Base-by-base conservation (phyloP, 2,329 filamentous ascomycete genomes). In the Canariomyces notabilis region DNA sequence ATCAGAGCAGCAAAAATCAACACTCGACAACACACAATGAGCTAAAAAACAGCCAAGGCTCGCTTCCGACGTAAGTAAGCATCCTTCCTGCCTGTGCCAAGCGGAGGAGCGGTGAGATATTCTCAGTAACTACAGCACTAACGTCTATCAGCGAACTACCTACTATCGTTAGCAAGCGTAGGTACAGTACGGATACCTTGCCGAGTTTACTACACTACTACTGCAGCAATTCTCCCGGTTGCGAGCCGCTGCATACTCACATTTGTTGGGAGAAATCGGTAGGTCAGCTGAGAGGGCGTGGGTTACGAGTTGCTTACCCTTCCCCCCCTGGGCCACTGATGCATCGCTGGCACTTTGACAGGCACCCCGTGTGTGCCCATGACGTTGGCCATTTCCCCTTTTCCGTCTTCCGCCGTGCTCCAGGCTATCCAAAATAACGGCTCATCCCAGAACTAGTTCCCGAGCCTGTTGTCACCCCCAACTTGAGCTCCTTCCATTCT, bases 41-140 rank as follows among this genome's bases (percentile, higher is more conserved):
- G 26, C 4, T 12, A 29, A 12, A 8, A 11, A 8, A 12, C 26
- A 29, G 4, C 26, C 8, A 29, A 29, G 8, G 6, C 16, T 18
- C 34, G n/a, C 33, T 14, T 18, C 15, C 16, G 19, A 20, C 14
- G 21, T 26, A n/a, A n/a, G n/a, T n/a, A n/a, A 6, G 36, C 9
- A 7, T 18, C 20, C 11, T 11, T 15, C 2, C 14, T 15, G 26
- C 29, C 37, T 37, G 44, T 44, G 45, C 50, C 47, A 49, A 53
- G 44, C 39, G 31, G 51, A 55, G 48, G 50, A 52, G 55, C 52
- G 55, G 52, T 57, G 55, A 57, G 50, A 48, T 53, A 46, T 51
- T 57, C 53, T 54, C 45, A 40, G n/a, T n/a, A n/a, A n/a, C n/a
- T n/a, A n/a, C n/a, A n/a, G n/a, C n/a, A n/a, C n/a, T n/a, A n/a